Percentiles rank a stretch among this genome's conserved stretches.
phyloP scores from a whole-genome alignment of 1,284 basidiomycete genomes.

The Tylopilus orsonianus region DNA sequence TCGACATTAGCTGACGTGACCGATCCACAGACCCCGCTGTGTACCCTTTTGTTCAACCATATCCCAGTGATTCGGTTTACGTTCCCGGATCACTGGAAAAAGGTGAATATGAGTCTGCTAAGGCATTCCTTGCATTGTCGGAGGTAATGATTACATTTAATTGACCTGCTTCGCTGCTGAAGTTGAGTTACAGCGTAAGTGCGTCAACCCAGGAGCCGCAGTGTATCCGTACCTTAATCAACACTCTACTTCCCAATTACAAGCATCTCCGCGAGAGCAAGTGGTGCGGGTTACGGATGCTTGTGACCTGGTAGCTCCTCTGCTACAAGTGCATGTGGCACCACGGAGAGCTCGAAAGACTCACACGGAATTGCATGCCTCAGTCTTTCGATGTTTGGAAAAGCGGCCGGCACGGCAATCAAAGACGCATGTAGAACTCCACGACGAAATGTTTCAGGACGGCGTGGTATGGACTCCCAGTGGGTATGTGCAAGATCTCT shows the following conservation, averaged over 20 bases:
- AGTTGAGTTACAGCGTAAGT: constrained; percentile 1
- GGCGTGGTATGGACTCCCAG: constrained; percentile 34
- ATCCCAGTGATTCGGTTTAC: constrained; percentile 6
- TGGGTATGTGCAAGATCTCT: constrained; percentile 25
- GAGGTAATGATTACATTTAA: constrained; percentile 15
- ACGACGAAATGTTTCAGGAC: constrained; percentile 34
- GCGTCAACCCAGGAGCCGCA: constrained; percentile 27
- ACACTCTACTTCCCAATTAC: constrained; percentile 28
- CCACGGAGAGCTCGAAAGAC: constrained; percentile 15
- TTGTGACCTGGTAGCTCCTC: background rate
- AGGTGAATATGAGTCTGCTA: background rate
- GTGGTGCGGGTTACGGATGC: background rate
- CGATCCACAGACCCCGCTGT: constrained; percentile 16
- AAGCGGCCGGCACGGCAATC: constrained; percentile 4
- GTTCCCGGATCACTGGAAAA: constrained; percentile 13
- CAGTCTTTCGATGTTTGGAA: constrained; percentile 9
- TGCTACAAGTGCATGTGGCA: background rate
- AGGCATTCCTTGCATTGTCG: constrained; percentile 5
- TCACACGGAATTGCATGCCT: constrained; percentile 20
- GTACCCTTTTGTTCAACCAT: constrained; percentile 24
- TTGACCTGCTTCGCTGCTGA: constrained; percentile 5
- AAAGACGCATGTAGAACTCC: constrained; percentile 35
- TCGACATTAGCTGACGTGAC: background rate
- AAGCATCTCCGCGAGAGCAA: background rate
- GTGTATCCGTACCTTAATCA: constrained; percentile 39